phyloP scores from a whole-genome alignment of 352 stramenopile genomes.

The Pythium plurisporium region DNA sequence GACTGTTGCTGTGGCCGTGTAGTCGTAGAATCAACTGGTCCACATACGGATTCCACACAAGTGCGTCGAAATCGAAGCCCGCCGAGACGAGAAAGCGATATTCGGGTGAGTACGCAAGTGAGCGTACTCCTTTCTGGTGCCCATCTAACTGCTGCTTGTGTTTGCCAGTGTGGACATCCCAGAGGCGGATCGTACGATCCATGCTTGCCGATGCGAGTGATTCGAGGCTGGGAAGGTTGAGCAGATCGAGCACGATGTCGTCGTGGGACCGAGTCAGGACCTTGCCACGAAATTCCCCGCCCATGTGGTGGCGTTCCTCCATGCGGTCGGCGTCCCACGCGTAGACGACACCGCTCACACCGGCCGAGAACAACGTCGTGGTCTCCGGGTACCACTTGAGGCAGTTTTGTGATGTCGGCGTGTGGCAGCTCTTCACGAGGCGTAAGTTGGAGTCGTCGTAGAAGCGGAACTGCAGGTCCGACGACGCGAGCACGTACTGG shows the following conservation, averaged over 20 bases:
- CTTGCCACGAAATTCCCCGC: slow-evolving; percentile 45
- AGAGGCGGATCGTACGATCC: slow-evolving; percentile 87
- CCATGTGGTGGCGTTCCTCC: slow-evolving; percentile 83
- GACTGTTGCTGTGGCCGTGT: slow-evolving; percentile 81
- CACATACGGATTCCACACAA: slow-evolving; percentile 90
- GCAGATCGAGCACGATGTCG: slow-evolving; percentile 83
- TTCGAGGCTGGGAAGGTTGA: slow-evolving; percentile 74
- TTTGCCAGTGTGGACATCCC: slow-evolving; percentile 82
- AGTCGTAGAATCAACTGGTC: slow-evolving; percentile 84
- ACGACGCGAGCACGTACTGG: slow-evolving; percentile 77
- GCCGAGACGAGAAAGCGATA: slow-evolving; percentile 85
- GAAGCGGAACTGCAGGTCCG: slow-evolving; percentile 78
- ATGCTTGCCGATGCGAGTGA: slow-evolving; percentile 83
- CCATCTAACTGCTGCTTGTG: slow-evolving; percentile 85
- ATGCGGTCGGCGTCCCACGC: slow-evolving; percentile 82
- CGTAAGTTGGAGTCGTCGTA: slow-evolving; percentile 73
- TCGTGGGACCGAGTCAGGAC: slow-evolving; percentile 77
- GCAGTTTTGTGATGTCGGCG: slow-evolving; percentile 75
- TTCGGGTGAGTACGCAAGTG: slow-evolving; percentile 78
- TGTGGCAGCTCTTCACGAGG: slow-evolving; percentile 77
- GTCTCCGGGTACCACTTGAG: slow-evolving; percentile 74
- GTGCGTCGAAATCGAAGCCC: slow-evolving; percentile 85
- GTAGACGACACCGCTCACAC: slow-evolving; percentile 80
- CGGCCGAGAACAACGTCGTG: slow-evolving; percentile 69
- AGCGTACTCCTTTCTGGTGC: slow-evolving; percentile 75